phyloP scores from a whole-genome alignment of 2,329 filamentous ascomycete species.

The Sclerotinia sclerotiorum region DNA sequence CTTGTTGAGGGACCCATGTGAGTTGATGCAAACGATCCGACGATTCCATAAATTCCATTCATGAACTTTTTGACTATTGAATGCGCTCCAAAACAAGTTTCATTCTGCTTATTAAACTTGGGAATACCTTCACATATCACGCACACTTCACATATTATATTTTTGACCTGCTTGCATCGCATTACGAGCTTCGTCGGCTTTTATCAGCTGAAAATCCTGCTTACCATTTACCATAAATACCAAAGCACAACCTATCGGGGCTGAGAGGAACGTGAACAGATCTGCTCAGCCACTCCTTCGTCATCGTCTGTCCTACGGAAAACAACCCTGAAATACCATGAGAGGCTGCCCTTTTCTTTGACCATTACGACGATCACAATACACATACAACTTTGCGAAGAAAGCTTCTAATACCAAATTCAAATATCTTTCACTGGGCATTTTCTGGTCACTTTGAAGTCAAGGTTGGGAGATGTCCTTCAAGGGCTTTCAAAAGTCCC shows the following conservation, averaged over 20 bases:
- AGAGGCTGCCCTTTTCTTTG: conserved; percentile 11
- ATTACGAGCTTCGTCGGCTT: not conserved
- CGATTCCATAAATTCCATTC: conserved; percentile 13
- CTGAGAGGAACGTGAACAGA: conserved; percentile 16
- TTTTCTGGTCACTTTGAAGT: conserved; percentile 12
- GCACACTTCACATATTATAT: not conserved
- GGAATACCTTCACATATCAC: conserved; percentile 13
- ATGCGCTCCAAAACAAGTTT: conserved; percentile 17
- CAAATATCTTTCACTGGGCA: not conserved
- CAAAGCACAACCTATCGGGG: conserved; percentile 18
- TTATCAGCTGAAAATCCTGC: not conserved
- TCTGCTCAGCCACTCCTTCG: conserved; percentile 36
- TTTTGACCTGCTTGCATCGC: not conserved
- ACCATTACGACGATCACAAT: conserved; percentile 2
- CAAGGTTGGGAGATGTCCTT: conserved; percentile 71
- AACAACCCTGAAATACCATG: conserved; percentile 18
- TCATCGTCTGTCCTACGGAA: conserved; percentile 31
- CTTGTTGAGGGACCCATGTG: not conserved
- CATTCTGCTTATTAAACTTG: not conserved
- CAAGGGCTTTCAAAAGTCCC: conserved; percentile 90
- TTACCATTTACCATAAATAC: not conserved
- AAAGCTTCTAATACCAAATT: not conserved
- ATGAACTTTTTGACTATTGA: conserved; percentile 1
- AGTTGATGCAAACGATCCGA: conserved; percentile 23
- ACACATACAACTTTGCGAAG: not conserved